These are phyloP conservation scores for Aspergillus homomorphus DNA, from an alignment of 495 filamentous ascomycete genomes.

Conservation along the genomic window DNA sequence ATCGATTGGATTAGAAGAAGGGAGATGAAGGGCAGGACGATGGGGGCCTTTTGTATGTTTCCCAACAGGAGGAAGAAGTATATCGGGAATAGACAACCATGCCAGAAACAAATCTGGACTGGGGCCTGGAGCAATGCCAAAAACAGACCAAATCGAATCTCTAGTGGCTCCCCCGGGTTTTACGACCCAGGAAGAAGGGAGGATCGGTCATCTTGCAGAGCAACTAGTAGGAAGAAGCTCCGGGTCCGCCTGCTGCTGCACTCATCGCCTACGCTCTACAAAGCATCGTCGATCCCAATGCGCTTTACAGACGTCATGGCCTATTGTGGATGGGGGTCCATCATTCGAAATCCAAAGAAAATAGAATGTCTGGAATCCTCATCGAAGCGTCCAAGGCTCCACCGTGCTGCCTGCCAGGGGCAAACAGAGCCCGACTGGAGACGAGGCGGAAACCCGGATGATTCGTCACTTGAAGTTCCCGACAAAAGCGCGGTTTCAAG, in stretches of 20 bases:
- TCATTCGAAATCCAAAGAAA: not conserved
- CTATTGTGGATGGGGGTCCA: no score
- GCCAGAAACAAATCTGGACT: not conserved
- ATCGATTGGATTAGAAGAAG: slow-evolving; percentile 6
- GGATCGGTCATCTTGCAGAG: slow-evolving; percentile 19
- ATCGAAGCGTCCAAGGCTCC: slow-evolving; percentile 11
- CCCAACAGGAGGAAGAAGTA: slow-evolving; percentile 14
- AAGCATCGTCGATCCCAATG: slow-evolving; percentile 4
- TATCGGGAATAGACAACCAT: slow-evolving; percentile 3
- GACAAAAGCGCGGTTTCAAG: not conserved
- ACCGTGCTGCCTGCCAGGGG: slow-evolving; percentile 17
- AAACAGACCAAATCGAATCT: slow-evolving; percentile 2
- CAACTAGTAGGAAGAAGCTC: slow-evolving; percentile 4
- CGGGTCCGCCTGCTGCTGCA: not conserved
- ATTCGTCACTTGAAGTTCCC: not conserved
- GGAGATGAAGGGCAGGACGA: slow-evolving; percentile 17
- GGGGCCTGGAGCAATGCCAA: not conserved
- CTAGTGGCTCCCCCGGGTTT: not conserved
- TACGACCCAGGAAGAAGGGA: not conserved
- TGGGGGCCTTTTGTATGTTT: slow-evolving; percentile 18
- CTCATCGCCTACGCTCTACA: slow-evolving; percentile 1
- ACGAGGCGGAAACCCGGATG: slow-evolving; percentile 25
- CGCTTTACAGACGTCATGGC: slow-evolving; percentile 6
- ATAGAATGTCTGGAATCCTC: slow-evolving; percentile 13
- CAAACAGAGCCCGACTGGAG: slow-evolving; percentile 6